A percentile compares a stretch with the other conserved stretches of the same genome.
phyloP scores from a whole-genome alignment of 805 yeast species.

The Jamesozyma jinghongensis region DNA sequence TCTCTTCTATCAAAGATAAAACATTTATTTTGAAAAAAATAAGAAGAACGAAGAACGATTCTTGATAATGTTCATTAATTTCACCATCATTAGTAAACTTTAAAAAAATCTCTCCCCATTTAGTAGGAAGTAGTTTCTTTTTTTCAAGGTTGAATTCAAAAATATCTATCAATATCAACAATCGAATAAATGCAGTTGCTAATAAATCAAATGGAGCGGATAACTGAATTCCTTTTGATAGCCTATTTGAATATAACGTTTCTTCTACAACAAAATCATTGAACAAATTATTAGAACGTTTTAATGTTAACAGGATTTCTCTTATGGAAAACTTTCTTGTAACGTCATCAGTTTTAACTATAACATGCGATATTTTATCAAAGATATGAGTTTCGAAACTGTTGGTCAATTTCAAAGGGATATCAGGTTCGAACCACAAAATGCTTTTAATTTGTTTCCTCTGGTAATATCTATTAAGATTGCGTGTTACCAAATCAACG shows the following conservation, averaged over 20 bases:
- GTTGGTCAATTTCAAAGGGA: slow-evolving; percentile 37
- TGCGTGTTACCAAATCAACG: slow-evolving; percentile 56
- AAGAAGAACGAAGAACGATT: slow-evolving; percentile 39
- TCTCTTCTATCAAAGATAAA: slow-evolving; percentile 30
- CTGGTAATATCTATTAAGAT: slow-evolving; percentile 78
- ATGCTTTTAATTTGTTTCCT: slow-evolving; percentile 49
- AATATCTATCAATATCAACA: slow-evolving; percentile 43
- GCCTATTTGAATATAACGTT: too few species aligned
- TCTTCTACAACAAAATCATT: too few species aligned
- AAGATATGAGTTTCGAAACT: slow-evolving; percentile 46
- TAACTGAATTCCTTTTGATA: slow-evolving; percentile 28
- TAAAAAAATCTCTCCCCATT: slow-evolving; percentile 44
- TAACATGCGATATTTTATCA: slow-evolving; percentile 30
- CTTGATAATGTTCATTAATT: slow-evolving; percentile 24
- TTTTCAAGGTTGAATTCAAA: slow-evolving; percentile 32
- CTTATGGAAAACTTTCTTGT: slow-evolving; percentile 23
- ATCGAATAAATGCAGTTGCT: slow-evolving; percentile 46
- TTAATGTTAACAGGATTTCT: too few species aligned
- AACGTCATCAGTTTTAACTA: slow-evolving; percentile 21
- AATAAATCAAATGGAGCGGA: slow-evolving; percentile 43
- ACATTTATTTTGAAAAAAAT: slow-evolving; percentile 40
- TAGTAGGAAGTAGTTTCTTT: slow-evolving; percentile 32
- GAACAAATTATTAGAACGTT: too few species aligned
- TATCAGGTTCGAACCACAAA: slow-evolving; percentile 44
- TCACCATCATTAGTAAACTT: slow-evolving; percentile 23